Conservation (phyloP, 306 rosid genomes). For the Benincasa hispida region DNA sequence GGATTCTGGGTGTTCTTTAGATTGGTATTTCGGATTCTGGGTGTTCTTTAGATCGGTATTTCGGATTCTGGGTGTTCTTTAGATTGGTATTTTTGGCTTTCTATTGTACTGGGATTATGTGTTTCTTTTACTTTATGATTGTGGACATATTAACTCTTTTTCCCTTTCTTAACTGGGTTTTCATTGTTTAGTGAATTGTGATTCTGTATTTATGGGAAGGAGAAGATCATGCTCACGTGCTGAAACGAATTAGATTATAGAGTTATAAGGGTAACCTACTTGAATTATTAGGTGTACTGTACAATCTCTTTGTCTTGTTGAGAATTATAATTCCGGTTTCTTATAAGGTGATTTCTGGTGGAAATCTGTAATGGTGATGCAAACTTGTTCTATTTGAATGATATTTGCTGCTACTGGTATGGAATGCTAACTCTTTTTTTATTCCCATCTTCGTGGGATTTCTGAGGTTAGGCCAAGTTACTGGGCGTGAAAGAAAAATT, state of each 20-base stretch:
- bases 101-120: not conserved
- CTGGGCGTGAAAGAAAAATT: constrained; percentile 41
- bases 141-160: not conserved
- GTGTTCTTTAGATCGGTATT: not conserved
- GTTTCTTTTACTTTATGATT: not conserved
- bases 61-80: not conserved
- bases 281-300: not conserved
- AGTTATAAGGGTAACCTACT: not conserved
- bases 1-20: not conserved
- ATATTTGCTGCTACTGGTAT: not conserved
- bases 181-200: not conserved
- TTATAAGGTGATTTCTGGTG: not conserved
- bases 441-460: not conserved
- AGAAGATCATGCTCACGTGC: not conserved
- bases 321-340: not conserved
- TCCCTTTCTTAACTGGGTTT: not conserved
- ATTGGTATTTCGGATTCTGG: not conserved
- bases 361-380: not conserved
- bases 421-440: not conserved
- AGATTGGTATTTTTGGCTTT: not conserved
- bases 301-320: not conserved
- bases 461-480: constrained; percentile 35
- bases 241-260: not conserved
- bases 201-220: not conserved
- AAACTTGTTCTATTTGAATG: constrained; percentile 13